Evolutionary conservation across 2,329 filamentous ascomycete species (phyloP).

Genomic region (Pseudocercospora musae): DNA sequence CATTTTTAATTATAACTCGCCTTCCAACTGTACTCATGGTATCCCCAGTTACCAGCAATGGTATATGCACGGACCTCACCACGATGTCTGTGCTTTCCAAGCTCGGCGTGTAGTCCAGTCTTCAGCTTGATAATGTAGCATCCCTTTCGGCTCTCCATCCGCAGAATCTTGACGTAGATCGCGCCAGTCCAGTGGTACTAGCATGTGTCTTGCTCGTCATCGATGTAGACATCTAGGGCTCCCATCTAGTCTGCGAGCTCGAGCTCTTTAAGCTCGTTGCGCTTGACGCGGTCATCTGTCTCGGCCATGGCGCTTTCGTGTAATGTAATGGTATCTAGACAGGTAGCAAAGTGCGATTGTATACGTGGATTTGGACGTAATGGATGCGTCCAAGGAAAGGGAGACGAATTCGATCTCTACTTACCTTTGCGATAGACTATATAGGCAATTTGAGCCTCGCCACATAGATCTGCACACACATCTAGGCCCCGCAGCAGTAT

Average conservation of each 20-base stretch:
- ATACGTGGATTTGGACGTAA: too few species aligned
- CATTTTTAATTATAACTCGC: neutral
- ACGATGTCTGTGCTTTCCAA: slow-evolving; percentile 13
- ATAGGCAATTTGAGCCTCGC: neutral
- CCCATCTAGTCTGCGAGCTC: slow-evolving; percentile 5
- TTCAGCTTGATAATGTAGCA: slow-evolving; percentile 11
- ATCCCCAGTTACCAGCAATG: slow-evolving; percentile 8
- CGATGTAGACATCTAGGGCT: slow-evolving; percentile 12
- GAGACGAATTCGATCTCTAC: neutral
- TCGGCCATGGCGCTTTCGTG: neutral
- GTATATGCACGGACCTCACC: slow-evolving; percentile 10
- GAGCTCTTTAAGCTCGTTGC: slow-evolving; percentile 5
- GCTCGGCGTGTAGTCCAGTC: slow-evolving; percentile 10
- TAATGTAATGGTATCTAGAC: neutral
- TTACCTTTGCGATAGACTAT: neutral
- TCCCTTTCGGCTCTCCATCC: slow-evolving; percentile 11
- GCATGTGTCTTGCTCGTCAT: slow-evolving; percentile 9
- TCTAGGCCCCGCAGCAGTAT: neutral
- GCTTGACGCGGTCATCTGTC: slow-evolving; percentile 5
- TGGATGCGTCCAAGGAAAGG: neutral
- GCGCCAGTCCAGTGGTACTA: slow-evolving; percentile 13
- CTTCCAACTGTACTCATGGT: slow-evolving; percentile 6
- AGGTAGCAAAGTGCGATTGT: too few species aligned
- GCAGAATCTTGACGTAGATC: slow-evolving; percentile 10
- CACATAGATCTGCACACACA: neutral